Conservation (phyloP, 208 protist genomes). For the Zelonia costaricensis region DNA sequence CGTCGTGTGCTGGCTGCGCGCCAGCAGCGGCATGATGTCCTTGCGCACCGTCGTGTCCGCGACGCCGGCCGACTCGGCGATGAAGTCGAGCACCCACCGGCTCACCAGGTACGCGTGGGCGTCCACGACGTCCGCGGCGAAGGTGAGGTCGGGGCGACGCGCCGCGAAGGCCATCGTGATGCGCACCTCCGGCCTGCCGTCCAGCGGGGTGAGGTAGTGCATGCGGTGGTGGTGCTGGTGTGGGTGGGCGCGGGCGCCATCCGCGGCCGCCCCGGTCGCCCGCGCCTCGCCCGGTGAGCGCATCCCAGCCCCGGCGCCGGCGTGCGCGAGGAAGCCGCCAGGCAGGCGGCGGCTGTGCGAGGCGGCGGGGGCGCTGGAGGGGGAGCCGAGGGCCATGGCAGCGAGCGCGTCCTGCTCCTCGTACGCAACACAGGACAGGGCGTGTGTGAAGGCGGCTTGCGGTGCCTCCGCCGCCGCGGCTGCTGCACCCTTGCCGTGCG, state of each 20-base stretch:
- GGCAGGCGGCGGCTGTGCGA: neutral
- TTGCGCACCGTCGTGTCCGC: conserved; percentile 31
- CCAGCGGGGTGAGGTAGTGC: conserved; percentile 65
- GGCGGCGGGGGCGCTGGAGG: neutral
- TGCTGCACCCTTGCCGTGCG: conserved; percentile 12
- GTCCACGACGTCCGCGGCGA: conserved; percentile 65
- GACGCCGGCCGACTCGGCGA: conserved; percentile 54
- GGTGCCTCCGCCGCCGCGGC: conserved; percentile 4
- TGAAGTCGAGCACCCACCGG: conserved; percentile 73
- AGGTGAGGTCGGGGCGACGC: conserved; percentile 69
- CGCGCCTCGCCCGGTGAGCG: conserved; percentile 6
- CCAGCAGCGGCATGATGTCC: conserved; percentile 62
- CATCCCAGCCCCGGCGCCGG: neutral
- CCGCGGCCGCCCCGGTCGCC: neutral
- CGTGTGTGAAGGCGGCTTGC: conserved; percentile 42
- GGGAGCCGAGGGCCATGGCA: conserved; percentile 11
- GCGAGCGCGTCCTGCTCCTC: conserved; percentile 40
- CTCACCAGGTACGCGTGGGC: conserved; percentile 73
- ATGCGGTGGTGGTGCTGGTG: conserved; percentile 53
- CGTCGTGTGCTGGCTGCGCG: conserved; percentile 66
- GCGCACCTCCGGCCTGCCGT: conserved; percentile 47
- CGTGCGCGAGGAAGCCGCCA: neutral
- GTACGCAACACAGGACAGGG: conserved; percentile 62
- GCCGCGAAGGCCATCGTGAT: conserved; percentile 69
- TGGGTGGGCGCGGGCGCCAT: too few relatives aligned